Percentiles rank a stretch among this genome's conserved stretches.
Conservation (phyloP, 2,329 filamentous ascomycete genomes). For the Penicillium sp. region DNA sequence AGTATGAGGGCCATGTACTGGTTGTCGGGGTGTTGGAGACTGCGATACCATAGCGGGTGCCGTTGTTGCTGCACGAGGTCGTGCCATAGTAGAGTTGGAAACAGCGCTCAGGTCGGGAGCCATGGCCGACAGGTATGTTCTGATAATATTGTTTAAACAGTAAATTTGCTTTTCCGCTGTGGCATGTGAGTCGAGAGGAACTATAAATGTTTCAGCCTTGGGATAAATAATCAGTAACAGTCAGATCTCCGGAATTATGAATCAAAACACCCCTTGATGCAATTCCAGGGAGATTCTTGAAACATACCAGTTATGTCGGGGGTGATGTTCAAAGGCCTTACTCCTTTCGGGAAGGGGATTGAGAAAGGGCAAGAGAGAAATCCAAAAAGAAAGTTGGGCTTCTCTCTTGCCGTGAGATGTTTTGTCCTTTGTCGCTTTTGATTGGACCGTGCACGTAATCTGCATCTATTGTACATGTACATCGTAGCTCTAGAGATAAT, state of each 20-base stretch:
- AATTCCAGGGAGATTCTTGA: constrained; percentile 15
- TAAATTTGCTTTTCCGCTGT: not conserved
- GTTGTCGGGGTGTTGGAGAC: constrained; percentile 38
- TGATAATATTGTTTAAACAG: not conserved
- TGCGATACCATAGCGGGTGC: constrained; percentile 27
- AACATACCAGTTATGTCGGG: constrained; percentile 21
- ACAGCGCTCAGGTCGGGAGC: constrained; percentile 44
- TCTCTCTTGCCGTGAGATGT: not conserved
- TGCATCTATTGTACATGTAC: constrained; percentile 1
- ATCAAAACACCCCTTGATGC: constrained; percentile 26
- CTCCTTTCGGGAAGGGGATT: not conserved
- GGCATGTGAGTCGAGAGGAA: constrained; percentile 7
- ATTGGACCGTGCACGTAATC: constrained; percentile 10
- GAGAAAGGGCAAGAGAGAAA: not conserved
- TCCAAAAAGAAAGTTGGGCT: not conserved
- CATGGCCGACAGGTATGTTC: constrained; percentile 12
- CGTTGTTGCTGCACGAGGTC: constrained; percentile 26
- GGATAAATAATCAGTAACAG: constrained; percentile 1
- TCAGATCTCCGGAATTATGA: constrained; percentile 6
- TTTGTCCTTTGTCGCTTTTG: constrained; percentile 5
- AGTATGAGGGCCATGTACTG: constrained; percentile 39
- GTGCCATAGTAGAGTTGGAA: constrained; percentile 25
- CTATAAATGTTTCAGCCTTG: constrained; percentile 13
- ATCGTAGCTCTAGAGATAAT: not conserved
- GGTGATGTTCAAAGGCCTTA: not conserved